A percentile compares a stretch with the other conserved stretches of the same genome.
phyloP scores from a whole-genome alignment of 352 stramenopile genomes.

The Pythium grandisporangium region DNA sequence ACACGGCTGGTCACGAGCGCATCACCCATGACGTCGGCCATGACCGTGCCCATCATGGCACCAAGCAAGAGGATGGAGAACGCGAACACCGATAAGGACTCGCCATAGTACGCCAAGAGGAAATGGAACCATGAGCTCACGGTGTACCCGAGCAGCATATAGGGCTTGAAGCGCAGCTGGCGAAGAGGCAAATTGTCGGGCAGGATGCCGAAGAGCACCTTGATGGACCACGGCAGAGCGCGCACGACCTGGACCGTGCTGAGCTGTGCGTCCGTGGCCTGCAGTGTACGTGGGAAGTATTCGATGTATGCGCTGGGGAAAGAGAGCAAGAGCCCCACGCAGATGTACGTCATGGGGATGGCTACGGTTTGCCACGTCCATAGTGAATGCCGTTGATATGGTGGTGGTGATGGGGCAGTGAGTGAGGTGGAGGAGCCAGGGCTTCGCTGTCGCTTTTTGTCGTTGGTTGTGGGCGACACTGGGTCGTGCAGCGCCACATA shows the following conservation, averaged over 20 bases:
- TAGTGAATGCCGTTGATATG: slow-evolving; percentile 17
- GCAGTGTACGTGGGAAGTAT: slow-evolving; percentile 53
- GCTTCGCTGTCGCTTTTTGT: not conserved
- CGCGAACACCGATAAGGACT: slow-evolving; percentile 35
- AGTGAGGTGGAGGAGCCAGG: not conserved
- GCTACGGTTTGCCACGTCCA: slow-evolving; percentile 40
- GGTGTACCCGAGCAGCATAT: slow-evolving; percentile 55
- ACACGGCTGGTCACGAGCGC: slow-evolving; percentile 57
- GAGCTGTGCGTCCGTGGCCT: slow-evolving; percentile 59
- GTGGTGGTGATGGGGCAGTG: not conserved
- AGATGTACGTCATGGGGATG: slow-evolving; percentile 76
- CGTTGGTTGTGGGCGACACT: too few species aligned
- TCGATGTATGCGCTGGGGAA: slow-evolving; percentile 69
- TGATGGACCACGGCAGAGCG: slow-evolving; percentile 70
- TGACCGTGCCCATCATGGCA: slow-evolving; percentile 64
- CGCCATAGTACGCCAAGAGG: slow-evolving; percentile 21
- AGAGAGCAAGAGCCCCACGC: slow-evolving; percentile 53
- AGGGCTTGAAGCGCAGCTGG: slow-evolving; percentile 60
- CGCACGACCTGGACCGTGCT: slow-evolving; percentile 60
- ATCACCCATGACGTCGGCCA: slow-evolving; percentile 80
- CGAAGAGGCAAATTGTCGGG: slow-evolving; percentile 53
- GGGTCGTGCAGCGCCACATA: slow-evolving; percentile 8
- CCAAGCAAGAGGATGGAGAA: slow-evolving; percentile 67
- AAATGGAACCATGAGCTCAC: slow-evolving; percentile 52
- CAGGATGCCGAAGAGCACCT: slow-evolving; percentile 65